Evolutionary conservation across 805 yeast genomes (phyloP).

Genomic region (Pachysolen tannophilus): DNA sequence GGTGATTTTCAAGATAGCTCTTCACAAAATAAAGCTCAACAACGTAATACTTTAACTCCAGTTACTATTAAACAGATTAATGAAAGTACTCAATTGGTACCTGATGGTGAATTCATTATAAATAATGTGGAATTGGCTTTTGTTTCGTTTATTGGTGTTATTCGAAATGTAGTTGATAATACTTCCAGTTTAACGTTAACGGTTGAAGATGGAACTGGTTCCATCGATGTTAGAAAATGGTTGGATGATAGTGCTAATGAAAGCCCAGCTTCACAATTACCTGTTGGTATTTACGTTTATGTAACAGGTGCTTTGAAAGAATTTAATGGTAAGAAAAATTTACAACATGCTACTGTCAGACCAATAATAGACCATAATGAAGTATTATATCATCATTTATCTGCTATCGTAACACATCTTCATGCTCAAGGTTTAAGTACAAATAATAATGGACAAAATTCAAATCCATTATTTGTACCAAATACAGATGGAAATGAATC

Average conservation of each 20-base stretch:
- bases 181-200: constrained; percentile 48
- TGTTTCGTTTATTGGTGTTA: constrained; percentile 61
- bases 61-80: constrained; percentile 69
- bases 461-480: constrained; percentile 33
- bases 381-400: constrained; percentile 58
- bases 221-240: constrained; percentile 61
- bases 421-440: constrained; percentile 40
- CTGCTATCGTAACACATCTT: constrained; percentile 53
- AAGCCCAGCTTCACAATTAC: constrained; percentile 26
- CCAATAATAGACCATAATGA: constrained; percentile 58
- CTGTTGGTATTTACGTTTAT: constrained; percentile 50
- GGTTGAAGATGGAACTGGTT: constrained; percentile 76
- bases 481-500: constrained; percentile 25
- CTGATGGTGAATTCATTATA: constrained; percentile 59
- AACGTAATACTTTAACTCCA: constrained; percentile 41
- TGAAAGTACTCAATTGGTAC: constrained; percentile 51
- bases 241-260: constrained; percentile 29
- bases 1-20: constrained; percentile 12
- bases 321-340: constrained; percentile 53
- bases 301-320: constrained; percentile 51
- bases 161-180: constrained; percentile 55
- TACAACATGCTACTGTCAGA: constrained; percentile 56
- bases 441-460: constrained; percentile 15
- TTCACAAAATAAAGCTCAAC: constrained; percentile 19
- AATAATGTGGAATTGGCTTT: constrained; percentile 54